Base-by-base conservation (phyloP, 768 basidiomycete species). In the Russula virescens region DNA sequence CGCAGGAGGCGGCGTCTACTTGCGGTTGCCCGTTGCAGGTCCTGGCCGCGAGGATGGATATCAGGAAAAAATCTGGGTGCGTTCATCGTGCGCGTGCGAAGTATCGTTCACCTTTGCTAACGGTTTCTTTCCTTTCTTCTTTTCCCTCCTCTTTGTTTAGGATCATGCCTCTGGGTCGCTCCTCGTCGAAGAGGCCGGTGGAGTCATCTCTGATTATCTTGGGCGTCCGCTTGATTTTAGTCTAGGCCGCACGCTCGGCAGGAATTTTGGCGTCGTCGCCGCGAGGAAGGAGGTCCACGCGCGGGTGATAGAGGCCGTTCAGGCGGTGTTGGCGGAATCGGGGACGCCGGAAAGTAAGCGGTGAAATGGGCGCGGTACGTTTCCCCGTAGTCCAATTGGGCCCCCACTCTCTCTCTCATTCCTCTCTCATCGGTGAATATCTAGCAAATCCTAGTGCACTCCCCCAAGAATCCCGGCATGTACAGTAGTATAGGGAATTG, bases 51-150 rank as follows among this genome's bases (percentile, higher is more conserved):
- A 84, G 6, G 76, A 82, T 4, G 89, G 86, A 2, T 98, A 98
- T 73, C 73, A 76, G 64, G 96, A 98, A 73, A 98, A 98, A 77
- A 95, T 98, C n/a, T 99, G 96, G 95, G 90, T 89, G 64, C 52
- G 81, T 69, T 0, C 4, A 2, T 7, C 54, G 16, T 23, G 42
- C 38, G 38, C 38, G 38, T 14, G 38, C 38, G 10, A 11, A 9
- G 13, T n/a, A 38, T 5, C 10, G 38, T 14, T 19, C 31, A 8
- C 13, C 45, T 43, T 26, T 16, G 18, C 31, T 31, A 6, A 35
- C 8, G 5, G 26, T 35, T 31, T 31, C 5, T 8, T 31, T 31
- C 3, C 31, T 4, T 8, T 4, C 31, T 8, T 8, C 23, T 47
- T 18, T 34, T 43, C 6, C 34, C 5, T 35, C 11, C 43, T 31